Base-by-base conservation (phyloP, 495 filamentous ascomycete species). In the Aspergillus carlsbadensis region DNA sequence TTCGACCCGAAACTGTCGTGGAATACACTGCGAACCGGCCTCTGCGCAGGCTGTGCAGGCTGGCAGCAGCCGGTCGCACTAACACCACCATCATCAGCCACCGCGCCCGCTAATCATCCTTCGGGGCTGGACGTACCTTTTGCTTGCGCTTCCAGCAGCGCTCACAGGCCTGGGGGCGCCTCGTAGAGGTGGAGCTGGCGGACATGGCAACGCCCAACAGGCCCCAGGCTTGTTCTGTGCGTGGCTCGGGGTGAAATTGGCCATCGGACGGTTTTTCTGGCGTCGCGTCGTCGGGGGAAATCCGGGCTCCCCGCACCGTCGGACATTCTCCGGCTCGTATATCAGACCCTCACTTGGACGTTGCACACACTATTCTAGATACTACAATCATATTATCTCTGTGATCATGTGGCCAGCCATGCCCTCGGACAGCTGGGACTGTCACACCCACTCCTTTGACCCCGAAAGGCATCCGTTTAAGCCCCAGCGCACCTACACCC, bases 61-160 rank as follows among this genome's bases (percentile, higher is more conserved):
- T 10, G 67, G 67, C 2, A 62, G 17, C 10, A 31, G 40, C 54
- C 56, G 49, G 52, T 70, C 67, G 50, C 67, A 70, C 67, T 69
- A 52, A 5, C 26, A 8, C 7, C 0, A 20, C 33, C 14, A 33
- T 17, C 36, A 1, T 11, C 41, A 21, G 14, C 11, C 4, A 4
- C 26, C 3, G 26, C 41, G 41, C 10, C 5, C 11, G 10, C n/a
- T n/a, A n/a, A n/a, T n/a, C n/a, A n/a, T n/a, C n/a, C n/a, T n/a
- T n/a, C n/a, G 17, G 34, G 5, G 17, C 20, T 8, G 31, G 33
- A 41, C 51, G 15, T 18, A 67, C 67, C 67, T 67, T 70, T 53
- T 70, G 64, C 44, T 70, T 70, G 40, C 64, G 64, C 35, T 70
- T 70, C 64, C 67, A 67, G 47, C 67, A 70, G 43, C 67, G 54